Percentiles rank a stretch among this genome's conserved stretches.
Evolutionary conservation across 1,284 basidiomycete species (phyloP).

Genomic region (Ganoderma sinense): DNA sequence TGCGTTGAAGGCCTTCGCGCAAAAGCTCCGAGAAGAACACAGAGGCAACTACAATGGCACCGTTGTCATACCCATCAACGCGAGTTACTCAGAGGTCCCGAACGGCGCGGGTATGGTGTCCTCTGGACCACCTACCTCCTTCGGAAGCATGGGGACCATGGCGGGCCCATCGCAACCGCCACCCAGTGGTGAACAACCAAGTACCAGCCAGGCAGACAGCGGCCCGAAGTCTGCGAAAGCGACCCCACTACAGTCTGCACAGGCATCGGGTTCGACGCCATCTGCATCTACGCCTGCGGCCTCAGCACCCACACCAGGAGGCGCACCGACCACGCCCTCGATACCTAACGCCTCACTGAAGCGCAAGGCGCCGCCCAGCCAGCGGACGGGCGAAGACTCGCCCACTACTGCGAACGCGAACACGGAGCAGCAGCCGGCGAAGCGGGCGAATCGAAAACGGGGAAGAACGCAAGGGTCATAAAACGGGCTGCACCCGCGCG

Average conservation of each 20-base stretch:
- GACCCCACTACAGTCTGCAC: constrained; percentile 47
- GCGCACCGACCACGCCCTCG: constrained; percentile 50
- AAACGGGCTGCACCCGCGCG: constrained; percentile 26
- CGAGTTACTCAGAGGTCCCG: background rate
- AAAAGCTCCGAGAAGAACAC: constrained; percentile 50
- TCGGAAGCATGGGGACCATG: background rate
- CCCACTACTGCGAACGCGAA: constrained; percentile 57
- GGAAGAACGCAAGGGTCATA: constrained; percentile 54
- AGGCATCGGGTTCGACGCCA: constrained; percentile 50
- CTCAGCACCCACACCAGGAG: constrained; percentile 42
- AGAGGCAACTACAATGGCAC: constrained; percentile 6
- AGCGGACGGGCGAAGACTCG: constrained; percentile 56
- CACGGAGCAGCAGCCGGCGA: constrained; percentile 47
- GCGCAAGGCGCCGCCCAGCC: constrained; percentile 53
- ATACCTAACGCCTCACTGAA: constrained; percentile 65
- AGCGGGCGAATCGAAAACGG: constrained; percentile 60
- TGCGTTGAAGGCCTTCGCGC: constrained; percentile 52
- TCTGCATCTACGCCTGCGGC: constrained; percentile 41
- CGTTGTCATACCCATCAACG: background rate
- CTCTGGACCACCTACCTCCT: constrained; percentile 1
- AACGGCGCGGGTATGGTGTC: background rate
- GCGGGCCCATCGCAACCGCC: constrained; percentile 27
- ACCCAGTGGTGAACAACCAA: constrained; percentile 46
- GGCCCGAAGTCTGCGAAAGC: constrained; percentile 64
- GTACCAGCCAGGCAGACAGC: constrained; percentile 51